Percentiles rank a stretch among this genome's conserved stretches.
Evolutionary conservation across 805 yeast species (phyloP).

Genomic region (Metschnikowia gruessii): DNA sequence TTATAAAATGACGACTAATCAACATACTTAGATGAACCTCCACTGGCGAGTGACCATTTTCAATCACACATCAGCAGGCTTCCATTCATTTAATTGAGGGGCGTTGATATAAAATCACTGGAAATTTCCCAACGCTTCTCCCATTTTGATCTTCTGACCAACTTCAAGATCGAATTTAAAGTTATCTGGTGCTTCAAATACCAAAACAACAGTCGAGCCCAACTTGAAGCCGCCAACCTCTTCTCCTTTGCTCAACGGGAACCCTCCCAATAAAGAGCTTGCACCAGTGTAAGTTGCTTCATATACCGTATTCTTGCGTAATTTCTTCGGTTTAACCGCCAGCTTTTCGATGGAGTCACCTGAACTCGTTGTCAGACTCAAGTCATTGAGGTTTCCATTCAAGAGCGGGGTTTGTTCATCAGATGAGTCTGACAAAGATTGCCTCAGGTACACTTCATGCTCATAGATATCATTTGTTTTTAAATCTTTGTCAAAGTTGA

Average conservation of each 20-base stretch:
- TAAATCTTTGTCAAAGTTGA: constrained; percentile 88
- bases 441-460: constrained; percentile 39
- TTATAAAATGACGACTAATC: too few relatives aligned
- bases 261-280: constrained; percentile 72
- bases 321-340: constrained; percentile 28
- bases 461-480: constrained; percentile 75
- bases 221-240: constrained; percentile 97
- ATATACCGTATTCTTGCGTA: constrained; percentile 76
- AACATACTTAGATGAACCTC: too few relatives aligned
- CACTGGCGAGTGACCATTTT: too few relatives aligned
- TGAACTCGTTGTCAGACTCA: constrained; percentile 8
- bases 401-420: constrained; percentile 36
- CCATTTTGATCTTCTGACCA: constrained; percentile 83
- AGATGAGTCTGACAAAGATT: constrained; percentile 4
- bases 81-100: not conserved
- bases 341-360: constrained; percentile 1
- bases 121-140: constrained; percentile 67
- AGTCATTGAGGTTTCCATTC: constrained; percentile 12
- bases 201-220: constrained; percentile 95
- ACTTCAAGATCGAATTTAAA: constrained; percentile 67
- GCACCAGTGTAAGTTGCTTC: constrained; percentile 91
- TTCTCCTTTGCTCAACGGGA: constrained; percentile 85
- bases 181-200: constrained; percentile 88
- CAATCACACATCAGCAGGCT: not conserved
- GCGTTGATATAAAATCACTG: constrained; percentile 12